phyloP scores from a whole-genome alignment of 257 asterid genomes.

The Asclepias syriaca region DNA sequence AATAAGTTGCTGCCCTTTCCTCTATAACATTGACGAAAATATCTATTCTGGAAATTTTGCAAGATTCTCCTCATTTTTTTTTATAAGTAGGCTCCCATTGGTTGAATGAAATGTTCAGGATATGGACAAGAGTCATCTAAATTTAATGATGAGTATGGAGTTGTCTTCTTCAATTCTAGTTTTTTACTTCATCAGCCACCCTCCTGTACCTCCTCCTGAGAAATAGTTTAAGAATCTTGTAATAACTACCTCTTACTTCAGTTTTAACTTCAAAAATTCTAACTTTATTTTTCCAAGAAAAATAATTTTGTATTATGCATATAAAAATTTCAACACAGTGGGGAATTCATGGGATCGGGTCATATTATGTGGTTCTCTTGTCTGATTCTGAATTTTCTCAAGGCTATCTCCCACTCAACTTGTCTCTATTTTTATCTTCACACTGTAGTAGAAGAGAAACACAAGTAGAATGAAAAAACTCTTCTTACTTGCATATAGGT shows the following conservation, averaged over 20 bases:
- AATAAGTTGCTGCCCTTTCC: not conserved
- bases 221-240: not conserved
- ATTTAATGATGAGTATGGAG: not conserved
- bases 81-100: not conserved
- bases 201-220: not conserved
- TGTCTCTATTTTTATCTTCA: not conserved
- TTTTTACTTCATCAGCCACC: not conserved
- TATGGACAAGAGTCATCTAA: not conserved
- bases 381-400: not conserved
- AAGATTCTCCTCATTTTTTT: not conserved
- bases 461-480: not conserved
- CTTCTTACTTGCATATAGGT: not conserved
- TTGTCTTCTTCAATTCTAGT: not conserved
- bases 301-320: not conserved
- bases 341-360: not conserved
- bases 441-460: not conserved
- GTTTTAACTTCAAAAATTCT: not conserved
- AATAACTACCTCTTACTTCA: not conserved
- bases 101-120: not conserved
- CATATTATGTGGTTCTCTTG: not conserved
- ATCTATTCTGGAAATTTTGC: not conserved
- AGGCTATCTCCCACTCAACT: not conserved
- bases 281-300: not conserved
- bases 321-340: not conserved
- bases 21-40: not conserved